Percentiles rank a stretch among this genome's conserved stretches.
These are phyloP conservation scores for Fusarium nanum DNA, from an alignment of 2,329 filamentous ascomycete species.

Conservation along the genomic window DNA sequence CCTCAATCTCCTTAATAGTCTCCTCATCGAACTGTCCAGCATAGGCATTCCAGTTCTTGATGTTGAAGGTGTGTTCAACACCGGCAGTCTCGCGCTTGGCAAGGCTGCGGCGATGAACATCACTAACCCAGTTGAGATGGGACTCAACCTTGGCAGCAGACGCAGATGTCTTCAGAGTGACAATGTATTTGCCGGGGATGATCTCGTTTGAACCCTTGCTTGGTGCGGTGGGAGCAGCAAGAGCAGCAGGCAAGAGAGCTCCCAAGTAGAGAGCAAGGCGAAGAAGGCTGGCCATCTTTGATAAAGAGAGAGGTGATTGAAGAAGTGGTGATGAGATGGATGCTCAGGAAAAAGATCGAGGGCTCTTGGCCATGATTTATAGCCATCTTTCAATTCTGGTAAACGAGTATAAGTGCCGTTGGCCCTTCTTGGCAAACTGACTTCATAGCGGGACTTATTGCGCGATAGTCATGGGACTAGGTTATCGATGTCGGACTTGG, in stretches of 20 bases:
- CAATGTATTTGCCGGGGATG: neutral
- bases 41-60: conserved; percentile 5
- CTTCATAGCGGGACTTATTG: neutral
- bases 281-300: neutral
- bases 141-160: conserved; percentile 1
- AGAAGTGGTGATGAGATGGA: neutral
- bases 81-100: neutral
- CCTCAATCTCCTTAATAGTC: conserved; percentile 1
- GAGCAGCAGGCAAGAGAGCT: neutral
- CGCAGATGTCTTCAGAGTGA: neutral
- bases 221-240: neutral
- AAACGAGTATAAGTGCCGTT: neutral
- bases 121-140: neutral
- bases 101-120: neutral
- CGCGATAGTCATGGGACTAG: neutral
- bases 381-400: neutral
- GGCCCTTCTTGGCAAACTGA: neutral
- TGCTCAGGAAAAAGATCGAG: neutral
- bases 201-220: neutral
- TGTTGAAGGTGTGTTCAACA: neutral
- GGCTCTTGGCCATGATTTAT: neutral
- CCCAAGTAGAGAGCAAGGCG: conserved; percentile 3
- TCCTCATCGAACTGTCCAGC: conserved; percentile 4
- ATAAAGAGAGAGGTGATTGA: neutral
- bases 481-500: neutral